Base-by-base conservation (phyloP, 805 yeast species). In the Spathaspora passalidarum region DNA sequence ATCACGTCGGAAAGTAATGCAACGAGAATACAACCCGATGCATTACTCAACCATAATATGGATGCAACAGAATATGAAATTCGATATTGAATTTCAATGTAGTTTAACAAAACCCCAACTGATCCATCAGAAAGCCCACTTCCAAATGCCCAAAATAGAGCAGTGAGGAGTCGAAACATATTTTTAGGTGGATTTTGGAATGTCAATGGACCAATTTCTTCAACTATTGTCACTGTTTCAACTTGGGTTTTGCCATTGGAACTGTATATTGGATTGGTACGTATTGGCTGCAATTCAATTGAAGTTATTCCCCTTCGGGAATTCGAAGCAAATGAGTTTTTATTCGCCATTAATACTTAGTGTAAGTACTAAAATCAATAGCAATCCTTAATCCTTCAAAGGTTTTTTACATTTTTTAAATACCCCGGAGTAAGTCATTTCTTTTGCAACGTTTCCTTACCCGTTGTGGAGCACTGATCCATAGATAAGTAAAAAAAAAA, bases 71-170 rank as follows among this genome's bases (percentile, higher is more conserved):
- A 69, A 54, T 81, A 81, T 17, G 63, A 63, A 44, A 81, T 67
- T 26, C 55, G 44, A 55, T 79, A 81, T 55, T 73, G 68, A 3
- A 45, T 56, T 51, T 81, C 85, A 37, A 81, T 76, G 37, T 65
- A 62, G 4, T 82, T 84, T 43, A 81, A 60, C n/a, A 81, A 59
- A 0, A 84, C 82, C 47, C 86, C 86, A 1, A 82, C 77, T 10
- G 81, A 78, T 46, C 81, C 81, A 54, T 81, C 86, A 21, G 72
- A 56, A 51, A 77, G 59, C 1, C 84, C 84, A 10, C 57, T 50
- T 2, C 68, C 51, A 37, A 74, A 59, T 8, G 62, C 57, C 77
- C 79, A 78, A 4, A 59, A 4, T 26, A 75, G 60, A 9, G 68
- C 56, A 8, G 78, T 62, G 8, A 67, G 43, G 5, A 78, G 59